Evolutionary conservation across 768 basidiomycete species (phyloP).

Genomic region (Melanogaster broomeanus): DNA sequence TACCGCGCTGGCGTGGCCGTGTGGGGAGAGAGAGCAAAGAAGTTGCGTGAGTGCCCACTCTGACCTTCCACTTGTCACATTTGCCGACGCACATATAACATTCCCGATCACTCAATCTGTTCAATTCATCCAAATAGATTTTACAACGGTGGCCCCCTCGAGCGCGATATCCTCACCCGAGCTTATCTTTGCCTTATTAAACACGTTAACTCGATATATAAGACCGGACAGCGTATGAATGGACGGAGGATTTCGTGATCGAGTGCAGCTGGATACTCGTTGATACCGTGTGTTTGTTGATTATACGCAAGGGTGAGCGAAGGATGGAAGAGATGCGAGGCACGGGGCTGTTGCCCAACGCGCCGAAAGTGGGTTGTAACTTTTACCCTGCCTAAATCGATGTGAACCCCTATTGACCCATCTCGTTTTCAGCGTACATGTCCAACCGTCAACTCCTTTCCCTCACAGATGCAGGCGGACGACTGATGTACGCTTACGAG

Average conservation of each 20-base stretch:
- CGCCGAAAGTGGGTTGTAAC: slow-evolving; percentile 44
- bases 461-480: too few species aligned
- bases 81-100: too few species aligned
- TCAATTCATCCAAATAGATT: too few species aligned
- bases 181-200: slow-evolving; percentile 82
- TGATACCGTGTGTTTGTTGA: slow-evolving; percentile 93
- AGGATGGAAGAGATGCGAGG: too few species aligned
- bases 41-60: slow-evolving; percentile 64
- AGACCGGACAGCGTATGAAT: slow-evolving; percentile 90
- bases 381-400: background rate
- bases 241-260: slow-evolving; percentile 97
- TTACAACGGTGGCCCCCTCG: slow-evolving; percentile 85
- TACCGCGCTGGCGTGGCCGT: slow-evolving; percentile 85
- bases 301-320: slow-evolving; percentile 48
- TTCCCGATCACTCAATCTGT: too few species aligned
- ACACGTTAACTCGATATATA: too few species aligned
- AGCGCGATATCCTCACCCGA: slow-evolving; percentile 75
- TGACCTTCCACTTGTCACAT: too few species aligned
- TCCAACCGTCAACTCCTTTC: slow-evolving; percentile 90
- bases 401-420: background rate
- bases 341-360: slow-evolving; percentile 46
- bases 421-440: slow-evolving; percentile 65
- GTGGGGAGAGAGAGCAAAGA: slow-evolving; percentile 91
- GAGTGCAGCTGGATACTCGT: slow-evolving; percentile 88
- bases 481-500: too few species aligned